These are phyloP conservation scores for Triticum monococcum DNA, from an alignment of 176 grass and related monocot genomes.

Conservation along the genomic window DNA sequence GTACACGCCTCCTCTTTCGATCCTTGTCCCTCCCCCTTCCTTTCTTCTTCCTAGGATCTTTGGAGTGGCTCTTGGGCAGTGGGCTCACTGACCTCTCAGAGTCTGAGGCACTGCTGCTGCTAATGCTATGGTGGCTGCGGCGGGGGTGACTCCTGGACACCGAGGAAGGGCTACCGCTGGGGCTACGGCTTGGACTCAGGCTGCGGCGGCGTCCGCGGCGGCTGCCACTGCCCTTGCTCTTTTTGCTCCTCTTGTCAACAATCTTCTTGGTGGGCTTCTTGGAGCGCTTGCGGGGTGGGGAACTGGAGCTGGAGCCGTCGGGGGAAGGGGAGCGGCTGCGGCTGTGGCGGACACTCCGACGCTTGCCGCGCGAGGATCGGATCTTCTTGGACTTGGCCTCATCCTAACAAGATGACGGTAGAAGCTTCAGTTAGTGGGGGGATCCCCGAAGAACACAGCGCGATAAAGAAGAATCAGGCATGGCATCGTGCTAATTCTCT, in stretches of 20 bases:
- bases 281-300: slow-evolving; percentile 37
- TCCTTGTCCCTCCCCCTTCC: slow-evolving; percentile 40
- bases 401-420: slow-evolving; percentile 34
- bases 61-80: slow-evolving; percentile 36
- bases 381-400: slow-evolving; percentile 34
- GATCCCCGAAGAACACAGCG: not conserved
- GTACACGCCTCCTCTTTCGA: slow-evolving; percentile 23
- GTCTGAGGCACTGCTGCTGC: slow-evolving; percentile 29
- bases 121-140: slow-evolving; percentile 31
- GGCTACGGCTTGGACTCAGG: slow-evolving; percentile 38
- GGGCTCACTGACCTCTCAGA: slow-evolving; percentile 43
- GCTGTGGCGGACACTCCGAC: slow-evolving; percentile 9
- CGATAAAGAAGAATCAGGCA: not conserved
- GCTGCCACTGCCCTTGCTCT: slow-evolving; percentile 18
- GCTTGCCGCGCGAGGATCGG: slow-evolving; percentile 41
- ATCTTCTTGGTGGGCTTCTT: slow-evolving; percentile 39
- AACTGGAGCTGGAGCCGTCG: slow-evolving; percentile 13
- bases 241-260: slow-evolving; percentile 42
- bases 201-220: not conserved
- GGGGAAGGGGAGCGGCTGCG: not conserved
- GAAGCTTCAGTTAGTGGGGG: slow-evolving; percentile 5
- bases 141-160: slow-evolving; percentile 36
- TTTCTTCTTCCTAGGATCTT: slow-evolving; percentile 41
- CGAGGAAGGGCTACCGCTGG: slow-evolving; percentile 31
- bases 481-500: not conserved